A percentile compares a stretch with the other conserved stretches of the same genome.
Conservation (phyloP, 352 stramenopile species). For the Globisporangium camurandrum region DNA sequence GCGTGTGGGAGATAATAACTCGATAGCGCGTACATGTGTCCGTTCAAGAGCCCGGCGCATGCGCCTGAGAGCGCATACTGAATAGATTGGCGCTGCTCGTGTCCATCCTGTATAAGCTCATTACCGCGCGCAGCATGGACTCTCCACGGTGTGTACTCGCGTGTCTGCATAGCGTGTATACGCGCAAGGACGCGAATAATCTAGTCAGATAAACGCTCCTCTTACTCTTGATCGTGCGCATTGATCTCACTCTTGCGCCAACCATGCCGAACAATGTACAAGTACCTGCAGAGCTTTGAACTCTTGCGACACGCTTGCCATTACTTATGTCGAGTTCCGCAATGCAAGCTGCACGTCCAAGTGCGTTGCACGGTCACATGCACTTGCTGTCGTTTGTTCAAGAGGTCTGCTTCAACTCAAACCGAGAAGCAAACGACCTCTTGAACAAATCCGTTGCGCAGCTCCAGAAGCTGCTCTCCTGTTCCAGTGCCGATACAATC, state of each 20-base stretch:
- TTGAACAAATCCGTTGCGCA: too few relatives aligned
- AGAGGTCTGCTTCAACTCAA: too few relatives aligned
- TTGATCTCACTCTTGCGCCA: too few relatives aligned
- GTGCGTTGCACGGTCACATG: too few relatives aligned
- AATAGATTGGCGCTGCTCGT: slow-evolving; percentile 11
- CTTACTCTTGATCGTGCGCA: too few relatives aligned
- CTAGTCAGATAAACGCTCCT: neutral
- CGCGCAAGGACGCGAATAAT: neutral
- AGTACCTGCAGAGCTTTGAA: slow-evolving; percentile 14
- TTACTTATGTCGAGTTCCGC: too few relatives aligned
- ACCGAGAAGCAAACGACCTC: too few relatives aligned
- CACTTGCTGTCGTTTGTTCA: too few relatives aligned
- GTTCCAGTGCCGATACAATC: too few relatives aligned
- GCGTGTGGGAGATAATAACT: neutral
- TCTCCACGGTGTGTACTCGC: slow-evolving; percentile 36
- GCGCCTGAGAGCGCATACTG: slow-evolving; percentile 19
- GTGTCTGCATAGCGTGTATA: slow-evolving; percentile 15
- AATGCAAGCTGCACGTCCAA: too few relatives aligned
- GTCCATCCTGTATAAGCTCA: slow-evolving; percentile 22
- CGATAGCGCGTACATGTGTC: slow-evolving; percentile 31
- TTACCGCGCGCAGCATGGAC: slow-evolving; percentile 24
- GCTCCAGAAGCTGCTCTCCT: too few relatives aligned
- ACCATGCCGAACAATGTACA: neutral
- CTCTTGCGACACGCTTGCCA: slow-evolving; percentile 7
- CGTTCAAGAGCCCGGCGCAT: slow-evolving; percentile 25